These are phyloP conservation scores for Psidium friedrichsthalianum DNA, from an alignment of 345 rosid species.

Conservation along the genomic window DNA sequence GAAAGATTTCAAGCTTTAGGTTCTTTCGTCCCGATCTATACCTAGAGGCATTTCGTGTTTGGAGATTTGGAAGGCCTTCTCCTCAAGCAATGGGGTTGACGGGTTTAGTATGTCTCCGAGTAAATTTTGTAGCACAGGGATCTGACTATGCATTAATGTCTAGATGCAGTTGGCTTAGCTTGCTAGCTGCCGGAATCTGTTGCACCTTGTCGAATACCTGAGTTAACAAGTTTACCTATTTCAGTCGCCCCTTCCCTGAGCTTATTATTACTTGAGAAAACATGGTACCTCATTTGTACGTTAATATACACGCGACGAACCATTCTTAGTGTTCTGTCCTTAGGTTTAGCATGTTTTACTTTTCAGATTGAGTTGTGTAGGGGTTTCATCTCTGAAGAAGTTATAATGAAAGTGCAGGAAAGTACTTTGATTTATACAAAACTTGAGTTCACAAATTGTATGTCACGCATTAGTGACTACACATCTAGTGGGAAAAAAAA, in stretches of 20 bases:
- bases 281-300: neutral
- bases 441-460: no score
- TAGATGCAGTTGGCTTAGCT: neutral
- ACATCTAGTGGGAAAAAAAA: no score
- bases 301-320: neutral
- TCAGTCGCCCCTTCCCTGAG: neutral
- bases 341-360: no score
- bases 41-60: neutral
- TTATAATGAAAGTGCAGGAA: no score
- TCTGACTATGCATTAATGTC: neutral
- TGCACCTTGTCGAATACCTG: neutral
- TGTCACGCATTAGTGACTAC: no score
- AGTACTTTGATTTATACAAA: no score
- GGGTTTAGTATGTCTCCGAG: neutral
- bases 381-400: no score
- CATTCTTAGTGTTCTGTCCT: neutral
- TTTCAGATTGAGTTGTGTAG: no score
- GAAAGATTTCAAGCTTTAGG: slow-evolving; percentile 76
- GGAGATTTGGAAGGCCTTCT: neutral
- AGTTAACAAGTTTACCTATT: neutral
- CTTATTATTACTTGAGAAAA: neutral
- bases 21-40: neutral
- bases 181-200: neutral
- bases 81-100: neutral
- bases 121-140: neutral